phyloP scores from a whole-genome alignment of 1,139 yeast genomes.

The Arxiozyma slooffiae region DNA sequence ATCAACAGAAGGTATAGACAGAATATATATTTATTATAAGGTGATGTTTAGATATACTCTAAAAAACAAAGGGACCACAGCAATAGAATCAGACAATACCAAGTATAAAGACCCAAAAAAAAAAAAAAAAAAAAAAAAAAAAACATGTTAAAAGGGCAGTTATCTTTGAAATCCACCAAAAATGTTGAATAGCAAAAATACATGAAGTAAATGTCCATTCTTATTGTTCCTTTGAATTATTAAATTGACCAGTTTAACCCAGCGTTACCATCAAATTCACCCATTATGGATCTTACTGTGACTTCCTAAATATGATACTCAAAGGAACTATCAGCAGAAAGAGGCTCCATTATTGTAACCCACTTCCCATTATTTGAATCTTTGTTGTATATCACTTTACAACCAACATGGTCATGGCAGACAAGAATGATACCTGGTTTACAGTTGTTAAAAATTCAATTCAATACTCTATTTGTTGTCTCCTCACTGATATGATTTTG shows the following conservation, averaged over 20 bases:
- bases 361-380: conserved; percentile 37
- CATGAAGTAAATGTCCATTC: conserved; percentile 64
- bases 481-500: conserved; percentile 75
- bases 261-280: conserved; percentile 82
- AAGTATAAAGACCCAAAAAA: conserved; percentile 20
- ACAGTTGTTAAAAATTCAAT: conserved; percentile 54
- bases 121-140: too few relatives aligned
- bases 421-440: conserved; percentile 73
- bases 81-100: conserved; percentile 6
- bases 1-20: not conserved
- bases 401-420: conserved; percentile 97
- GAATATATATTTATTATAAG: too few relatives aligned
- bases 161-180: conserved; percentile 87
- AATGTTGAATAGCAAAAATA: conserved; percentile 78
- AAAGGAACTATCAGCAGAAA: conserved; percentile 12
- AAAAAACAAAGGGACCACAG: too few relatives aligned
- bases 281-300: conserved; percentile 92
- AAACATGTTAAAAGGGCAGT: conserved; percentile 37
- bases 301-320: conserved; percentile 52
- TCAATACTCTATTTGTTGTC: conserved; percentile 55
- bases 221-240: conserved; percentile 39
- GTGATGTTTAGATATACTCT: not conserved
- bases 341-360: conserved; percentile 43
- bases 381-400: conserved; percentile 56
- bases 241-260: conserved; percentile 68